phyloP scores from a whole-genome alignment of 2,329 filamentous ascomycete genomes.

The Zymoseptoria ardabiliae region DNA sequence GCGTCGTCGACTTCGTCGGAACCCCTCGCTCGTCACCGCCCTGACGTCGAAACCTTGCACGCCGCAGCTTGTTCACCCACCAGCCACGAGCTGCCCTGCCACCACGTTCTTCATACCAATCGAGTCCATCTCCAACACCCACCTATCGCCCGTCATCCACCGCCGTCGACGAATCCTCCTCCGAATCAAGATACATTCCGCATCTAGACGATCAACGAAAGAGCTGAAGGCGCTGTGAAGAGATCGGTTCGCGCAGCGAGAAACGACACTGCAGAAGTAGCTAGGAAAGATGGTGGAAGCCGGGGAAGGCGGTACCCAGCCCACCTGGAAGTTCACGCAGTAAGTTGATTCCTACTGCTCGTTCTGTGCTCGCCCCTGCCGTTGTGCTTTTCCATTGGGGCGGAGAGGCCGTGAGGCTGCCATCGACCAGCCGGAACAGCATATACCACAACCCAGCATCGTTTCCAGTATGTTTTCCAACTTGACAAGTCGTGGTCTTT shows the following conservation, averaged over 20 bases:
- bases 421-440: not conserved
- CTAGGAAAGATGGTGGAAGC: constrained; percentile 81
- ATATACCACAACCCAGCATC: not conserved
- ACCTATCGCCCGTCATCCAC: not conserved
- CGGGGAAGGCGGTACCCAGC: constrained; percentile 68
- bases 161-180: not conserved
- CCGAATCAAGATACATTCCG: not conserved
- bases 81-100: not conserved
- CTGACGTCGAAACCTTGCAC: not conserved
- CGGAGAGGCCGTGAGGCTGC: not conserved
- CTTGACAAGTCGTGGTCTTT: not conserved
- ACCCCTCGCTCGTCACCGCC: not conserved
- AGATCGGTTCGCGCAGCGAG: not conserved
- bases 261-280: not conserved
- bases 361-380: not conserved
- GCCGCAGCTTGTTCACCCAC: not conserved
- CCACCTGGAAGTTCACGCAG: constrained; percentile 99
- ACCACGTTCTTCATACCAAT: not conserved
- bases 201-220: not conserved
- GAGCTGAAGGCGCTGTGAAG: not conserved
- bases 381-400: not conserved
- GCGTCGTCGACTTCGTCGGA: not conserved
- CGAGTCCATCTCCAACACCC: not conserved
- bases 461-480: not conserved
- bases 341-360: constrained; percentile 45